These are phyloP conservation scores for Ziziphus jujuba DNA, from an alignment of 306 rosid genomes.

Conservation along the genomic window DNA sequence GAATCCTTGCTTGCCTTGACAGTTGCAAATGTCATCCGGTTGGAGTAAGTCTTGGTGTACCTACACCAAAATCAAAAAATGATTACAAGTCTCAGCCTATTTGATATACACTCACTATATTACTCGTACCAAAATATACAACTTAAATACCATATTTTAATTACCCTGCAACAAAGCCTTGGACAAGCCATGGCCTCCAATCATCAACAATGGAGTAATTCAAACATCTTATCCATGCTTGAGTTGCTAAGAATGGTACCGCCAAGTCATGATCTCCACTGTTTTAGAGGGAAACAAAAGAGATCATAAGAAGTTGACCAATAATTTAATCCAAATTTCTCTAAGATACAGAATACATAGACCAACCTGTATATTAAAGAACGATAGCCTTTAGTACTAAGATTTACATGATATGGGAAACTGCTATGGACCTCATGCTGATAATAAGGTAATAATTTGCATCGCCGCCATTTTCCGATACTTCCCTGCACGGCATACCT, in stretches of 20 bases:
- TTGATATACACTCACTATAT: not conserved
- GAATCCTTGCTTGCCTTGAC: slow-evolving; percentile 5
- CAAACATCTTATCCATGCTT: slow-evolving; percentile 68
- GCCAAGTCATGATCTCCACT: slow-evolving; percentile 66
- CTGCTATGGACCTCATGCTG: not conserved
- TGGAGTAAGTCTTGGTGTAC: slow-evolving; percentile 16
- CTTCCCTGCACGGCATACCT: slow-evolving; percentile 46
- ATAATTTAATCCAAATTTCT: too few species aligned
- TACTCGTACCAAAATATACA: not conserved
- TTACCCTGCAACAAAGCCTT: slow-evolving; percentile 69
- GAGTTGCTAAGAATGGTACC: slow-evolving; percentile 44
- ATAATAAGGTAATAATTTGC: slow-evolving; percentile 10
- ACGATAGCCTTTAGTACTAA: slow-evolving; percentile 54
- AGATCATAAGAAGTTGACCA: not conserved
- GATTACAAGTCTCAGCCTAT: not conserved
- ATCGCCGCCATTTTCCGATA: slow-evolving; percentile 54
- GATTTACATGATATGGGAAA: slow-evolving; percentile 44
- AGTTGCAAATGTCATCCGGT: slow-evolving; percentile 17
- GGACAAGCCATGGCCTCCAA: slow-evolving; percentile 65
- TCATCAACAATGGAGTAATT: slow-evolving; percentile 64
- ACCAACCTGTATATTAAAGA: slow-evolving; percentile 61
- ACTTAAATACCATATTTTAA: not conserved
- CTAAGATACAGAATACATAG: not conserved
- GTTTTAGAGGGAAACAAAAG: not conserved
- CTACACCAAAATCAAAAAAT: not conserved